phyloP scores from a whole-genome alignment of 768 basidiomycete species.

The Boletus fagicola region DNA sequence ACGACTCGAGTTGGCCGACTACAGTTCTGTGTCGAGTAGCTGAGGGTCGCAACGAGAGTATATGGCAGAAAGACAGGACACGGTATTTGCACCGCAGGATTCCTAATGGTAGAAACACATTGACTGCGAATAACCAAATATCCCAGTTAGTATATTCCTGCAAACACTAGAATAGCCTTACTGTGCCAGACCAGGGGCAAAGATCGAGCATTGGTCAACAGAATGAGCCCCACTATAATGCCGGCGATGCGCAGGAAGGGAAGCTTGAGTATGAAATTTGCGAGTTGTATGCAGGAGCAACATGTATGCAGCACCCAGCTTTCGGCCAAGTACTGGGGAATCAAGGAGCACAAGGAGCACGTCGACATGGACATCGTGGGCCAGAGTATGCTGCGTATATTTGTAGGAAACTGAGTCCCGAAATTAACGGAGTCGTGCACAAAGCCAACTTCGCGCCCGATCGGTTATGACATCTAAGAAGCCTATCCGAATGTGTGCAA shows the following conservation, averaged over 20 bases:
- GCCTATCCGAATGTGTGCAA: no score
- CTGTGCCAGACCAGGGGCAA: not conserved
- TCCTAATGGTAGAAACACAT: not conserved
- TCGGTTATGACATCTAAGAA: no score
- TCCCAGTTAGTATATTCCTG: not conserved
- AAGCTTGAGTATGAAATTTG: not conserved
- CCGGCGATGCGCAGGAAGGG: not conserved
- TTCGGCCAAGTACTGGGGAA: not conserved
- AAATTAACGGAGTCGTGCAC: not conserved
- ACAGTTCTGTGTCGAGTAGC: not conserved
- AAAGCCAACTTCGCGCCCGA: no score
- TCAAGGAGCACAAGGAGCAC: conserved; percentile 6
- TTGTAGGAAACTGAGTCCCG: not conserved
- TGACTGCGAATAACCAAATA: not conserved
- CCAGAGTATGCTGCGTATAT: not conserved
- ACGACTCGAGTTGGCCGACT: not conserved
- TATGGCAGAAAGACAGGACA: not conserved
- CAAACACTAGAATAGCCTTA: not conserved
- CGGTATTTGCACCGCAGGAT: not conserved
- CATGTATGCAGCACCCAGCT: not conserved
- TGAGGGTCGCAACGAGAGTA: not conserved
- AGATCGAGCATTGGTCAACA: conserved; percentile 11
- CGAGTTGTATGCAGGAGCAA: not conserved
- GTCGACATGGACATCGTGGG: not conserved
- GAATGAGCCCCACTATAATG: conserved; percentile 2